Conservation (phyloP, 805 yeast species). For the Ogataea paraovalis region DNA sequence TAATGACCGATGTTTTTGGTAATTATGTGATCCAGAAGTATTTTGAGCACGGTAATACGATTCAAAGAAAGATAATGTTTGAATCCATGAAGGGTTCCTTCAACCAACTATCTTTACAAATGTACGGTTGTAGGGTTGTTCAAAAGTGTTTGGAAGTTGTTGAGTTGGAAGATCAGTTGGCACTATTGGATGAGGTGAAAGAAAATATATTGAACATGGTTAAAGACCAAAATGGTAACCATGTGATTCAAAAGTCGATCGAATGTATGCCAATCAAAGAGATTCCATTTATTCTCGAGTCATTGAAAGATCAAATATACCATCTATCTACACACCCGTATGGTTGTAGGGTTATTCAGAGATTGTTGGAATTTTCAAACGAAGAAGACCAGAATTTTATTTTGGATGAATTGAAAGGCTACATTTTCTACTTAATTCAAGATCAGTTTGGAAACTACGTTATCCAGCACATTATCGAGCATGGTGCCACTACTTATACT, state of each 20-base stretch:
- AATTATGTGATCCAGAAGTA: slow-evolving; percentile 94
- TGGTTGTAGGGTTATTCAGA: slow-evolving; percentile 95
- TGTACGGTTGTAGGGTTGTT: slow-evolving; percentile 98
- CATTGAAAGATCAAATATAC: slow-evolving; percentile 67
- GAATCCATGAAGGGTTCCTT: slow-evolving; percentile 72
- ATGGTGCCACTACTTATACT: slow-evolving; percentile 63
- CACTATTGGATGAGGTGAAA: slow-evolving; percentile 66
- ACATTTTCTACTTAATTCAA: slow-evolving; percentile 72
- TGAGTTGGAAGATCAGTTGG: slow-evolving; percentile 57
- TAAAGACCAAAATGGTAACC: slow-evolving; percentile 97
- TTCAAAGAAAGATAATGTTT: slow-evolving; percentile 66
- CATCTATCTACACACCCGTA: slow-evolving; percentile 92
- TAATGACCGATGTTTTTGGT: slow-evolving; percentile 97
- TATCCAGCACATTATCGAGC: slow-evolving; percentile 89
- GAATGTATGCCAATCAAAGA: slow-evolving; percentile 74
- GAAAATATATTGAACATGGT: slow-evolving; percentile 59
- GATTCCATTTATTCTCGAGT: slow-evolving; percentile 67
- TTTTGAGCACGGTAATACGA: slow-evolving; percentile 73
- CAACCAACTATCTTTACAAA: slow-evolving; percentile 75
- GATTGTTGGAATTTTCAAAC: slow-evolving; percentile 77
- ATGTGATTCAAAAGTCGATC: slow-evolving; percentile 92
- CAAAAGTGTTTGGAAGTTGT: slow-evolving; percentile 87
- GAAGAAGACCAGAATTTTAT: slow-evolving; percentile 62
- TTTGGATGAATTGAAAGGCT: slow-evolving; percentile 66
- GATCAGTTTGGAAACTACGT: slow-evolving; percentile 98